Base-by-base conservation (phyloP, 1,139 yeast genomes). In the Blastobotrys malaysiensis region DNA sequence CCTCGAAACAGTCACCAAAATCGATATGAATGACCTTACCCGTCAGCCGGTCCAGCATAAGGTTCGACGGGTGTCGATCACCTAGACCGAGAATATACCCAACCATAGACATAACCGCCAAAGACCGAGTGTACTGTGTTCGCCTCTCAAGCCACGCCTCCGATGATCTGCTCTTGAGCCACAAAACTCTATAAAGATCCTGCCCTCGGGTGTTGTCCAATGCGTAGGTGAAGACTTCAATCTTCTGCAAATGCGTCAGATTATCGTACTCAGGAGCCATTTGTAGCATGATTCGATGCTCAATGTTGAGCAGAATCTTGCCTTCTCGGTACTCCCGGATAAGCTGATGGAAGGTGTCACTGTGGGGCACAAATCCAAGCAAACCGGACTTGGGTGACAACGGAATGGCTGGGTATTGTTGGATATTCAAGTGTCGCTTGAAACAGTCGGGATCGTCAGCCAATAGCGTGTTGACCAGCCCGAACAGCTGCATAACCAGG, bases 1-100 rank as follows among this genome's bases (percentile, higher is more conserved):
- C 97, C 68, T 95, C 99, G 67, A 95, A 95, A 78, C 99, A 95
- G 69, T 95, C 99, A 62, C 99, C 99, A 71, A 93, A 95, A 77
- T 95, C 99, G 72, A 95, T 91, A 68, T 95, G 99, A 46, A 93
- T 80, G 48, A 95, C 97, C 66, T 91, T 90, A 59, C 99, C 99
- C 0, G 98, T 89, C 52, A 84, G 81, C 62, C 97, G 77, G 68
- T 91, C 96, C 72, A 95, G 80, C 97, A 95, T 89, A 72, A 95
- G 78, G 66, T 95, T 95, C 27, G 97, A 88, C 24, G 99, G 99
- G 72, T 95, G 99, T 61, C 99, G 82, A 69, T 95, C 99, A 56
- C 99, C 99, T 26, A 95, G 77, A 13, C 99, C 99, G 44, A 93
- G 76, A 54, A 93, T 91, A 70, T 93, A 93, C 1, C 99, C 99